Conservation (phyloP, 164 flowering plant genomes). For the Liriodendron chinense region DNA sequence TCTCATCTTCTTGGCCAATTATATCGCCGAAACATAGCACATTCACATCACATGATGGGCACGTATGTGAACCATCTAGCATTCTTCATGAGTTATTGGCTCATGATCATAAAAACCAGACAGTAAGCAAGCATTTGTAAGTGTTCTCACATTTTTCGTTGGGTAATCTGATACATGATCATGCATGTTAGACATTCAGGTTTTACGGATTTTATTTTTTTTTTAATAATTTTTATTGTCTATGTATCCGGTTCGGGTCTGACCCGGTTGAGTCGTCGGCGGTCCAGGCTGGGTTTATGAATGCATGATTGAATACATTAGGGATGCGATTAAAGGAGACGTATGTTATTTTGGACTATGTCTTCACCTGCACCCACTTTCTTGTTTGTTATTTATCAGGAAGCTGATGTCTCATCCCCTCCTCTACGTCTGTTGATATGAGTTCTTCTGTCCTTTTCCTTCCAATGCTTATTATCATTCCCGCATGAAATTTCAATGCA, state of each 20-base stretch:
- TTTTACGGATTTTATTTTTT: too few relatives aligned
- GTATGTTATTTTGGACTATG: background rate
- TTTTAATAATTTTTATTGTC: too few relatives aligned
- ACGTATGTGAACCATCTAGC: background rate
- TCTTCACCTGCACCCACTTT: constrained; percentile 1
- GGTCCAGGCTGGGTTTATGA: background rate
- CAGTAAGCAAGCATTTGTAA: too few relatives aligned
- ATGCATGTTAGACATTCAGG: too few relatives aligned
- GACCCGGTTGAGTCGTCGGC: background rate
- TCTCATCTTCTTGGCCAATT: background rate
- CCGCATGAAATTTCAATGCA: background rate
- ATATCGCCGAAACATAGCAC: background rate
- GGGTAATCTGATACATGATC: too few relatives aligned
- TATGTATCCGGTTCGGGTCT: background rate
- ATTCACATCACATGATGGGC: background rate
- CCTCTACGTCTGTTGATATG: constrained; percentile 2
- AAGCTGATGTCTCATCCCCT: background rate
- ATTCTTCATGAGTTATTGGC: background rate
- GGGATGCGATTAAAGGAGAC: background rate
- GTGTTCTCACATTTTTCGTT: too few relatives aligned
- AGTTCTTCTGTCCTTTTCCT: constrained; percentile 8
- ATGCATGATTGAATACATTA: background rate
- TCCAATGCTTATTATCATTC: background rate
- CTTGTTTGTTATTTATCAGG: constrained; percentile 2
- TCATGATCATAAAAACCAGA: background rate